Percentiles rank a stretch among this genome's conserved stretches.
Conservation (phyloP, 345 rosid genomes). For the Lenwebbia sp. region DNA sequence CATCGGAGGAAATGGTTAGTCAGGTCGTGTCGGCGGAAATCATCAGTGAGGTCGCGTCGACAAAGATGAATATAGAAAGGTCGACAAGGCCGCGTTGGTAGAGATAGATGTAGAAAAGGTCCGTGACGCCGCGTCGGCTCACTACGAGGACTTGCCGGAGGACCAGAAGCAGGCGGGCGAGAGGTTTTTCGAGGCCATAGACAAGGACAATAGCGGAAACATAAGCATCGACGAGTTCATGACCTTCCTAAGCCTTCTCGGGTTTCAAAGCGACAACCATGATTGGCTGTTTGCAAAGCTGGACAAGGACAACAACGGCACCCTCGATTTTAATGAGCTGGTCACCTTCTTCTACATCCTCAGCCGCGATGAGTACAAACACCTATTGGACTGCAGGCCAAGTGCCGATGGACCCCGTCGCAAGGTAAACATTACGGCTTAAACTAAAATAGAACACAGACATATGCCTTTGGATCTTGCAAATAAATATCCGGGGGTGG, state of each 20-base stretch:
- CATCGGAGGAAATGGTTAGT: too few species aligned
- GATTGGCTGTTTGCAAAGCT: not conserved
- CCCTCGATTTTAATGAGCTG: not conserved
- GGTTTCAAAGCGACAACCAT: not conserved
- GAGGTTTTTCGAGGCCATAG: too few species aligned
- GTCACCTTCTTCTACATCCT: not conserved
- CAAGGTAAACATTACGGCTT: not conserved
- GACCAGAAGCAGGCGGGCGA: too few species aligned
- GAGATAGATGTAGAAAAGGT: too few species aligned
- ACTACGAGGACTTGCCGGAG: too few species aligned
- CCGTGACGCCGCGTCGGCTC: too few species aligned
- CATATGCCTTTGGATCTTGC: too few species aligned
- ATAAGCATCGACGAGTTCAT: not conserved
- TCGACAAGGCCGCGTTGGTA: too few species aligned
- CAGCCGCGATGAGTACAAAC: not conserved
- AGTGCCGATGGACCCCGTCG: not conserved
- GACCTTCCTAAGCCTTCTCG: rapidly evolving
- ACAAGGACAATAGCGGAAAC: too few species aligned
- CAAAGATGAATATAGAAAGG: too few species aligned
- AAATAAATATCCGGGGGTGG: too few species aligned
- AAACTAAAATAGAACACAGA: not conserved
- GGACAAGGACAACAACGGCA: not conserved
- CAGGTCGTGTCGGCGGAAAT: not conserved
- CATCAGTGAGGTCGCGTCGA: not conserved
- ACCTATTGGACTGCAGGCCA: not conserved